Conservation (phyloP, 2,329 filamentous ascomycete species). For the Pyricularia grisea region DNA sequence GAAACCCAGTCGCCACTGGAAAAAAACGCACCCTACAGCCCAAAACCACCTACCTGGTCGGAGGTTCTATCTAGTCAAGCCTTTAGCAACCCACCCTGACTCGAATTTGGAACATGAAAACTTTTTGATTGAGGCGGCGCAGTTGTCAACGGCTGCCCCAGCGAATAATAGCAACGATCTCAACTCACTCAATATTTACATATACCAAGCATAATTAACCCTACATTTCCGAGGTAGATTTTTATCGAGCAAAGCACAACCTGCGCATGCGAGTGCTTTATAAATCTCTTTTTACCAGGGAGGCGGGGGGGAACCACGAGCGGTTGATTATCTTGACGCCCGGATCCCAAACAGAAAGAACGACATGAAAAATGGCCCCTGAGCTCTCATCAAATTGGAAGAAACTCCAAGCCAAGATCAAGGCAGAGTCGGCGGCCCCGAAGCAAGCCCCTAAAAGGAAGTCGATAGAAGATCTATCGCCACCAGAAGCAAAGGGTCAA, state of each 20-base stretch:
- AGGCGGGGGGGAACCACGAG: background rate
- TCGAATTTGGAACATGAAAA: background rate
- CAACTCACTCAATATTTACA: background rate
- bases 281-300: background rate
- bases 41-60: background rate
- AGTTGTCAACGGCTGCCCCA: no score
- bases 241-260: background rate
- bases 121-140: background rate
- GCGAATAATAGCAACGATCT: background rate
- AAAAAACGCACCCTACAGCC: background rate
- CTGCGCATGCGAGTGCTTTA: background rate
- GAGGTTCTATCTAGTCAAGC: background rate
- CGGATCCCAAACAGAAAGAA: background rate
- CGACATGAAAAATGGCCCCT: slow-evolving; percentile 26
- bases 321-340: background rate
- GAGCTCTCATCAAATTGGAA: slow-evolving; percentile 68
- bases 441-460: slow-evolving; percentile 19
- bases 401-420: slow-evolving; percentile 57
- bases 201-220: background rate
- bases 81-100: background rate
- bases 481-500: slow-evolving; percentile 16
- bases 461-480: slow-evolving; percentile 24
- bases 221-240: background rate
- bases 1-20: background rate
- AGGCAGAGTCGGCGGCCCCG: slow-evolving; percentile 30